These are phyloP conservation scores for Cladosporium sp. DNA, from an alignment of 2,329 filamentous ascomycete genomes.

Conservation along the genomic window DNA sequence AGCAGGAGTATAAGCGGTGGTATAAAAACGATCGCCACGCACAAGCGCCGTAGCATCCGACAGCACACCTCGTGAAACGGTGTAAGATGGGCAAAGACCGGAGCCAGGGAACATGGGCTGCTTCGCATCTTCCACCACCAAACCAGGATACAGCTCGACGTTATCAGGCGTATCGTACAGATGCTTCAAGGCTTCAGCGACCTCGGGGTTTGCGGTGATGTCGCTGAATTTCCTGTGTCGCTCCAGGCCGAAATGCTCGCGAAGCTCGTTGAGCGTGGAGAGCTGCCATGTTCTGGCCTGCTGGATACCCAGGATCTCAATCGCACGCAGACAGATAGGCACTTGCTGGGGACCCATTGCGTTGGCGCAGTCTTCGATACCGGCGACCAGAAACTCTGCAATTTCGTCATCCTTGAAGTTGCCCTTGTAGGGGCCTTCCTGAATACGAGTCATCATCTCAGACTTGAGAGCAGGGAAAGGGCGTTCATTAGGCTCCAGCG, in stretches of 20 bases:
- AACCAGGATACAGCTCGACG: constrained; percentile 65
- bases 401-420: constrained; percentile 56
- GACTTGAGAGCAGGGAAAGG: constrained; percentile 30
- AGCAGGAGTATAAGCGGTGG: constrained; percentile 35
- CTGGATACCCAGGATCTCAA: constrained; percentile 60
- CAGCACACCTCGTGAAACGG: constrained; percentile 52
- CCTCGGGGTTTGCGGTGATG: constrained; percentile 54
- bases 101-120: constrained; percentile 47
- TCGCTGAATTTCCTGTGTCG: constrained; percentile 54
- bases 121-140: constrained; percentile 58
- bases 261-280: constrained; percentile 60
- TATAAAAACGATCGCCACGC: constrained; percentile 57
- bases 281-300: constrained; percentile 59
- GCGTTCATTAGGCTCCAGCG: constrained; percentile 27
- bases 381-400: constrained; percentile 49
- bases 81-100: constrained; percentile 51
- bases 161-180: constrained; percentile 61
- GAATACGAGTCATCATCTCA: constrained; percentile 26
- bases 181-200: constrained; percentile 51
- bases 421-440: constrained; percentile 39
- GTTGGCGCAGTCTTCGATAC: constrained; percentile 58
- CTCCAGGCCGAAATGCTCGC: constrained; percentile 58
- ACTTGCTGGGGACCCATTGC: constrained; percentile 57
- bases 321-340: constrained; percentile 52
- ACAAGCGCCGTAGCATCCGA: constrained; percentile 58